Percentiles rank a stretch among this genome's conserved stretches.
phyloP scores from a whole-genome alignment of 352 stramenopile species.

The Globisporangium barbulae region DNA sequence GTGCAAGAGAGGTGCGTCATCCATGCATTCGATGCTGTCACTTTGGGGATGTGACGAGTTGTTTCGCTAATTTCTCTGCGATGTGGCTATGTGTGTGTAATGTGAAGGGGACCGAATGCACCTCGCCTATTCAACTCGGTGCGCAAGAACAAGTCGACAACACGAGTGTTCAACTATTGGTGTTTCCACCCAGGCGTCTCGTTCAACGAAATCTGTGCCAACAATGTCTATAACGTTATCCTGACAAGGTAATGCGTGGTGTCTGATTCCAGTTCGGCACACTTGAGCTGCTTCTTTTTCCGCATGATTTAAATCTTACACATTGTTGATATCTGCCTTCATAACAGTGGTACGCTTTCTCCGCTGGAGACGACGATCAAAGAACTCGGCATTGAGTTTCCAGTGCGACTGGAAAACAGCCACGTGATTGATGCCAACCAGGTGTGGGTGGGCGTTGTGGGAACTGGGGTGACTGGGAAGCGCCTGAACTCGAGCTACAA shows the following conservation, averaged over 20 bases:
- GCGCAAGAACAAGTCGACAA: conserved; percentile 53
- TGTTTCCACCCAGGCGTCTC: conserved; percentile 97
- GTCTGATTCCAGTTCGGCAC: neutral
- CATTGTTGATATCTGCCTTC: neutral
- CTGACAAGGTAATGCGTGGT: conserved; percentile 56
- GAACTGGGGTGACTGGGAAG: conserved; percentile 92
- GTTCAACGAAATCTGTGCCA: conserved; percentile 92
- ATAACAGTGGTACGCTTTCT: conserved; percentile 94
- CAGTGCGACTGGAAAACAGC: conserved; percentile 95
- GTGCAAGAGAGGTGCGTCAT: conserved; percentile 56
- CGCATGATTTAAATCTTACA: neutral
- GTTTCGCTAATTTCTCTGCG: conserved; percentile 27
- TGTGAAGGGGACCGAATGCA: conserved; percentile 26
- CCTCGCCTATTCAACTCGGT: conserved; percentile 46
- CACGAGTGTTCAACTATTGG: conserved; percentile 96
- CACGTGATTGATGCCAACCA: conserved; percentile 95
- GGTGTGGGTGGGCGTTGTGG: conserved; percentile 90
- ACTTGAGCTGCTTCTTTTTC: neutral
- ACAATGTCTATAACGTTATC: conserved; percentile 90
- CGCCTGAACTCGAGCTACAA: conserved; percentile 95
- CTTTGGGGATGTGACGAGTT: too few species aligned
- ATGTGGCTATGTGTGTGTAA: conserved; percentile 8
- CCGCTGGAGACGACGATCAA: conserved; percentile 95
- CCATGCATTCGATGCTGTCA: neutral
- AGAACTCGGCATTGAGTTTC: conserved; percentile 96